Evolutionary conservation across 371 early-diverging fungal species (phyloP).

Genomic region (Dinochytrium kinnereticum): DNA sequence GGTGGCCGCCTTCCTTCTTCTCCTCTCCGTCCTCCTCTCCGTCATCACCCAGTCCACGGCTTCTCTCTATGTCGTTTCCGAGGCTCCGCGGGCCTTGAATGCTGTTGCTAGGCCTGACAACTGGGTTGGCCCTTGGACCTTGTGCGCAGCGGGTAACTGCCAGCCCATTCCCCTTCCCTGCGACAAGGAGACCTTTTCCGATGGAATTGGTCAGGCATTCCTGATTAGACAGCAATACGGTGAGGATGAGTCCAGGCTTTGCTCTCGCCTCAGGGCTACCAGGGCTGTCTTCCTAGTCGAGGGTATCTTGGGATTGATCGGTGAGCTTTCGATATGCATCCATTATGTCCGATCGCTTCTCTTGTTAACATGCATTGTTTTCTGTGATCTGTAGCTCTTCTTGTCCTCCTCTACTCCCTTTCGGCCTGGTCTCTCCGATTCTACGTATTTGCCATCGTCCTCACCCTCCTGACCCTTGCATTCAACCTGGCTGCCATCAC

Average conservation of each 20-base stretch:
- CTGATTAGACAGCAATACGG: not conserved
- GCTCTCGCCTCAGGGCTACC: not conserved
- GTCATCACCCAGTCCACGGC: not conserved
- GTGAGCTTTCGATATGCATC: not conserved
- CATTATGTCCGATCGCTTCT: not conserved
- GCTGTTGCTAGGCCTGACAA: not conserved
- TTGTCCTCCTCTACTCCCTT: not conserved
- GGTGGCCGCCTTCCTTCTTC: not conserved
- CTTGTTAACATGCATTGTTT: not conserved
- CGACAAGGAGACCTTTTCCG: not conserved
- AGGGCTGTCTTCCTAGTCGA: not conserved
- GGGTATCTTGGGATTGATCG: not conserved
- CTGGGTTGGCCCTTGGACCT: constrained; percentile 8
- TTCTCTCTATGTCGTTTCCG: not conserved
- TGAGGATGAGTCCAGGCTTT: not conserved
- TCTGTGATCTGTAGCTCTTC: not conserved
- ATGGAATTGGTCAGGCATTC: not conserved
- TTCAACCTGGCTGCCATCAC: not conserved
- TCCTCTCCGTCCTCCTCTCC: not conserved
- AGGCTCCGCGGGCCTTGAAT: not conserved
- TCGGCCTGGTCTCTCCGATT: constrained; percentile 7
- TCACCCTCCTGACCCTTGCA: not conserved
- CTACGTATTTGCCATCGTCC: not conserved
- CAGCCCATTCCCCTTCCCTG: not conserved
- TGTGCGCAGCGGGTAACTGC: not conserved